Evolutionary conservation across 2,329 filamentous ascomycete species (phyloP).

Genomic region (Simplicillium aogashimaense): DNA sequence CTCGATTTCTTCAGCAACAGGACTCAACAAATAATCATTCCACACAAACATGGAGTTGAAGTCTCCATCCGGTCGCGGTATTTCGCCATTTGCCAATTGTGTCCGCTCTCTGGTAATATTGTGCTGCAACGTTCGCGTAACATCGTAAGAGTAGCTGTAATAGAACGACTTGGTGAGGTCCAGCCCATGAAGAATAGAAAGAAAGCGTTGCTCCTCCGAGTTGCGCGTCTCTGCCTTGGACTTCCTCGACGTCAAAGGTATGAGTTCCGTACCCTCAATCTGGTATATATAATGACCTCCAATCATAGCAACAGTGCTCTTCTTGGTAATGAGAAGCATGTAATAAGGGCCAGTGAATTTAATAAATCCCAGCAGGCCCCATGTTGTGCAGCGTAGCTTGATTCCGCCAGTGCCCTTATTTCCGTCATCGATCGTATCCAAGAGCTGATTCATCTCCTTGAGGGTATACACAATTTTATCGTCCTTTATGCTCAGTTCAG

Average conservation of each 20-base stretch:
- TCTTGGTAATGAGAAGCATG: constrained; percentile 93
- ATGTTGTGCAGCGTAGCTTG: constrained; percentile 80
- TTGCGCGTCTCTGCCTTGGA: constrained; percentile 70
- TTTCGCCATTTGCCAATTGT: constrained; percentile 54
- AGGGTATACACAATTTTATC: constrained; percentile 93
- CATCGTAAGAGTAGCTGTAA: constrained; percentile 97
- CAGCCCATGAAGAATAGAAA: constrained; percentile 81
- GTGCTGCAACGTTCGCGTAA: constrained; percentile 83
- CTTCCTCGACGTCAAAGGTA: constrained; percentile 71
- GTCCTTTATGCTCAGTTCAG: constrained; percentile 78
- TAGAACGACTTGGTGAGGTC: constrained; percentile 91
- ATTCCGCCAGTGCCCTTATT: constrained; percentile 86
- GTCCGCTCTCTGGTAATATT: constrained; percentile 78
- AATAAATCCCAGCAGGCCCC: constrained; percentile 92
- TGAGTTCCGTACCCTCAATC: constrained; percentile 84
- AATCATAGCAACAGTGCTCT: constrained; percentile 91
- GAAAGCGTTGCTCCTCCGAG: constrained; percentile 79
- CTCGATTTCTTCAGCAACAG: constrained; percentile 58
- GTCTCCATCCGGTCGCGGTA: constrained; percentile 49
- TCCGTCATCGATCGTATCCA: constrained; percentile 90
- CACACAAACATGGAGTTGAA: constrained; percentile 97
- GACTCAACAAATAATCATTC: constrained; percentile 83
- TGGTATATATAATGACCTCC: constrained; percentile 95
- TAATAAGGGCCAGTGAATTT: constrained; percentile 93
- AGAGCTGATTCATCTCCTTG: constrained; percentile 83